Base-by-base conservation (phyloP, 2,329 filamentous ascomycete species). In the Ceratocystis smalleyi region DNA sequence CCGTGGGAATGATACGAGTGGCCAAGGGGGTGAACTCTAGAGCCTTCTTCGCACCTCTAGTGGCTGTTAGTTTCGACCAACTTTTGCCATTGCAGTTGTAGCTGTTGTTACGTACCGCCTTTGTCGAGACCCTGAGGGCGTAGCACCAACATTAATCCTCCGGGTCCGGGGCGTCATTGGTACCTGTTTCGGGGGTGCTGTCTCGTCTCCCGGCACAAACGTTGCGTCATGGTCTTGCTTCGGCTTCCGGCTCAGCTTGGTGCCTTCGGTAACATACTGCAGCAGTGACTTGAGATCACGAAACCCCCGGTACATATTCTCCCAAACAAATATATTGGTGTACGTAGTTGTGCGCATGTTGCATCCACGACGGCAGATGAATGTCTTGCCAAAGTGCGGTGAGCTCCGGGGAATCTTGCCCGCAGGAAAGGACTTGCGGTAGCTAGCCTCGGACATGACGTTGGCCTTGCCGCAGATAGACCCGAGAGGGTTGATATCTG, bases 1-100 rank as follows among this genome's bases (percentile, higher is more conserved):
- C 81, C 3, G 89, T 87, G 1, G 89, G 89, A 2, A 99, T 80
- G 22, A 88, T 81, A 47, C 94, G 86, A 15, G 90, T 96, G 5
- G 90, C 91, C n/a, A 99, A 77, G 0, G 94, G 94, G 0, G 94
- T 99, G 71, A 97, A 97, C 71, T 96, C 91, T 43, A 99, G 82
- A 4, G 89, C 87, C 71, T 91, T 96, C 59, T 68, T 68, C 22
- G 64, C 63, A 15, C 65, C 64, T 35, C 65, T 64, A 27, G 17
- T 45, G 22, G 10, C 22, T 57, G 54, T 40, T 59, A 24, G 49
- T 12, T 30, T 19, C 12, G 24, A 27, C 32, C 17, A 40, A 3
- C 15, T 15, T 10, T 19, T 54, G 5, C 17, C 2, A 35, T 2
- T 3, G 4, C n/a, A n/a, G 5, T 2, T 4, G 1, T 19, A 54